A percentile compares a stretch with the other conserved stretches of the same genome.
These are phyloP conservation scores for Cutaneotrichosporon cavernicola DNA, from an alignment of 1,284 basidiomycete species.

Conservation along the genomic window DNA sequence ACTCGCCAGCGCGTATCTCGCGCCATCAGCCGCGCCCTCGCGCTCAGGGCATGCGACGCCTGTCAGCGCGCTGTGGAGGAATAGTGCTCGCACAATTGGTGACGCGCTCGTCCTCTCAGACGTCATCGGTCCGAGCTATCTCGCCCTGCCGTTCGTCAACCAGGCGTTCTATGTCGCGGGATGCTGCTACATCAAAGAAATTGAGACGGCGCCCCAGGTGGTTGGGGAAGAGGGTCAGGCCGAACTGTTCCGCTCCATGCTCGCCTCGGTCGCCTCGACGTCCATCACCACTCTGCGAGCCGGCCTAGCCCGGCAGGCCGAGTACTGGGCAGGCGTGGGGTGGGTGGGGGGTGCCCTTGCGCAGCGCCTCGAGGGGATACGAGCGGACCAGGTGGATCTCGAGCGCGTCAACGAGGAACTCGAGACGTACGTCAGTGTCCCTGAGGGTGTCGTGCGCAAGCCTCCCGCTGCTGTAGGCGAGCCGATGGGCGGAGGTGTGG, in stretches of 20 bases:
- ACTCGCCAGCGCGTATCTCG: slow-evolving; percentile 28
- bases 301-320: slow-evolving; percentile 26
- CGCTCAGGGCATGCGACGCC: slow-evolving; percentile 16
- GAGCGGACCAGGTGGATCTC: slow-evolving; percentile 26
- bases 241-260: slow-evolving; percentile 26
- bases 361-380: slow-evolving; percentile 28
- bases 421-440: slow-evolving; percentile 28
- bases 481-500: background rate
- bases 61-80: slow-evolving; percentile 27
- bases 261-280: slow-evolving; percentile 24
- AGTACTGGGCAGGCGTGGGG: slow-evolving; percentile 30
- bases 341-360: slow-evolving; percentile 30
- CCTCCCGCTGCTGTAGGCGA: background rate
- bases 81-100: slow-evolving; percentile 31
- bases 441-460: slow-evolving; percentile 25
- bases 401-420: slow-evolving; percentile 26
- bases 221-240: background rate
- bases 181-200: slow-evolving; percentile 34
- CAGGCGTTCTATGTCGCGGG: slow-evolving; percentile 34
- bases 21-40: slow-evolving; percentile 6
- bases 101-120: slow-evolving; percentile 32
- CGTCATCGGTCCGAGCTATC: slow-evolving; percentile 29
- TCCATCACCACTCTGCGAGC: slow-evolving; percentile 30
- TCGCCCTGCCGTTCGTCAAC: slow-evolving; percentile 30
- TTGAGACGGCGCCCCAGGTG: slow-evolving; percentile 1